phyloP scores from a whole-genome alignment of 176 grass and related monocot species.

The maize (Zea mays) region Zm-B73-REFERENCE-NAM-5.0 NC_050102.1:3037501-3038000 shows the following conservation, averaged over 20 bases:
- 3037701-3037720: too few relatives aligned
- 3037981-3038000: conserved; percentile 71
- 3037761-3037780: too few relatives aligned
- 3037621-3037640: conserved; percentile 28
- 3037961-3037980: conserved; percentile 94
- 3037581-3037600: conserved; percentile 31
- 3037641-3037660: conserved; percentile 25
- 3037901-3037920: too few relatives aligned
- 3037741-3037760: too few relatives aligned
- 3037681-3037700: too few relatives aligned
- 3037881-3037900: conserved; percentile 16
- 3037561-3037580: not conserved
- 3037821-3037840: not conserved
- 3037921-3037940: too few relatives aligned
- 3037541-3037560: conserved; percentile 1
- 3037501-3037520: conserved; percentile 33
- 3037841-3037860: not conserved
- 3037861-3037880: not conserved
- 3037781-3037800: too few relatives aligned
- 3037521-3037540: conserved; percentile 31
- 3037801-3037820: not conserved
- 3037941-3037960: not conserved
- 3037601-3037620: conserved; percentile 29
- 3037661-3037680: conserved; percentile 15
- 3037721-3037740: too few relatives aligned